A percentile compares a stretch with the other conserved stretches of the same genome.
These are phyloP conservation scores for Quercus parvula DNA, from an alignment of 306 rosid species.

Conservation along the genomic window DNA sequence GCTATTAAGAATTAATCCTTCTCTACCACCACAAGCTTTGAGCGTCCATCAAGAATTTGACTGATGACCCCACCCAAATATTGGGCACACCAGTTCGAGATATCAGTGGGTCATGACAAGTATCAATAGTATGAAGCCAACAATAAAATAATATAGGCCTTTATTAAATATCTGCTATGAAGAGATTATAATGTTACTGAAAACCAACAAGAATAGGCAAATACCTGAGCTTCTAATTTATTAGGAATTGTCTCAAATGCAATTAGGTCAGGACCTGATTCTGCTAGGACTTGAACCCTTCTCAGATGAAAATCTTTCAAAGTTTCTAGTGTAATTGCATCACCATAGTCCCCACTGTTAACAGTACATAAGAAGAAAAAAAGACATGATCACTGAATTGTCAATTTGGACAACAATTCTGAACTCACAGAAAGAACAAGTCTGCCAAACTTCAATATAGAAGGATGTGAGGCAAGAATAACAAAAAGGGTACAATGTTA, in stretches of 20 bases:
- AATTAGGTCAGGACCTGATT: slow-evolving; percentile 50
- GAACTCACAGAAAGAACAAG: slow-evolving; percentile 1
- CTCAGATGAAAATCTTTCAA: slow-evolving; percentile 54
- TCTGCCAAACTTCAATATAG: not conserved
- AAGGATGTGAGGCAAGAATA: not conserved
- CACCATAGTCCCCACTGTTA: slow-evolving; percentile 50
- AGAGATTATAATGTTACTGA: not conserved
- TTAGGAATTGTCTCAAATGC: slow-evolving; percentile 62
- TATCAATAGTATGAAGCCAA: not conserved
- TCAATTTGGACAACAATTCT: not conserved
- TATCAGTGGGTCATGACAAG: too few relatives aligned
- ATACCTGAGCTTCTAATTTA: slow-evolving; percentile 62
- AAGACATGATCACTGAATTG: not conserved
- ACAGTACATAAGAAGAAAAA: slow-evolving; percentile 14
- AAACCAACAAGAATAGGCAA: not conserved
- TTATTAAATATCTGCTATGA: not conserved
- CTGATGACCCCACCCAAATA: not conserved
- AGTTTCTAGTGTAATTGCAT: slow-evolving; percentile 28
- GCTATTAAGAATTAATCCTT: too few relatives aligned
- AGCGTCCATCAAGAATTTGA: not conserved
- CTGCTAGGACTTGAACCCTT: slow-evolving; percentile 58
- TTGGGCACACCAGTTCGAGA: too few relatives aligned
- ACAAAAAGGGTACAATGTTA: not conserved
- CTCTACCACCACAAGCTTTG: not conserved
- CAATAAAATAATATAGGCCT: not conserved